Conservation (phyloP, 805 yeast genomes). For the Metschnikowia amazonensis region DNA sequence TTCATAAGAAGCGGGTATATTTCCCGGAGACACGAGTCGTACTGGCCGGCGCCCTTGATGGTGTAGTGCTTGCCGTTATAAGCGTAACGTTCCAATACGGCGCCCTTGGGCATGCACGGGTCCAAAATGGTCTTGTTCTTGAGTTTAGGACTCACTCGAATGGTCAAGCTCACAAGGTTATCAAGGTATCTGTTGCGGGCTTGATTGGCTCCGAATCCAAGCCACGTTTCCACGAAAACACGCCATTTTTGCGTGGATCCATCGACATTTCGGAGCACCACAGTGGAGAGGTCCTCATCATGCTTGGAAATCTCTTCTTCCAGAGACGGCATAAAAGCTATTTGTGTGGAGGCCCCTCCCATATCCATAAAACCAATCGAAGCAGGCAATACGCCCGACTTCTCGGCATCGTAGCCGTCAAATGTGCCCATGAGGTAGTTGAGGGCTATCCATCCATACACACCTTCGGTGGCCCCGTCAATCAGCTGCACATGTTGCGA, state of each 20-base stretch:
- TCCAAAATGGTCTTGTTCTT: constrained; percentile 40
- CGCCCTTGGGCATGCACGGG: constrained; percentile 78
- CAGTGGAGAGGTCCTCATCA: constrained; percentile 65
- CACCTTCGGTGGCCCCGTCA: constrained; percentile 92
- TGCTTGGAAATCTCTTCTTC: constrained; percentile 58
- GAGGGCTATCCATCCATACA: constrained; percentile 92
- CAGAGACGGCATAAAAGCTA: constrained; percentile 83
- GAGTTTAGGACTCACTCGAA: constrained; percentile 6
- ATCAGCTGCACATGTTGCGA: constrained; percentile 73
- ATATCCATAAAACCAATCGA: constrained; percentile 95
- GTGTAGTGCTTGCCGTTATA: constrained; percentile 45
- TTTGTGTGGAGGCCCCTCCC: constrained; percentile 98
- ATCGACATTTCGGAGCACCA: constrained; percentile 61
- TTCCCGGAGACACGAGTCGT: constrained; percentile 64
- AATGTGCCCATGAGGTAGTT: constrained; percentile 76
- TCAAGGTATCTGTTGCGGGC: constrained; percentile 73
- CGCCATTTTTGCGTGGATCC: constrained; percentile 76
- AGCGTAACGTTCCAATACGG: constrained; percentile 41
- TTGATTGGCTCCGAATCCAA: constrained; percentile 96
- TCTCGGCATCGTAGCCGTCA: constrained; percentile 31
- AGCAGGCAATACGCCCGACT: constrained; percentile 33
- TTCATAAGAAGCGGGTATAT: constrained; percentile 76
- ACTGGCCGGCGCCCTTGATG: constrained; percentile 74
- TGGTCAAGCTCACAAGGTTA: constrained; percentile 42
- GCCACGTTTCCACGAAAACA: constrained; percentile 93